These are phyloP conservation scores for Colletotrichum sp. DNA, from an alignment of 2,329 filamentous ascomycete genomes.

Conservation along the genomic window DNA sequence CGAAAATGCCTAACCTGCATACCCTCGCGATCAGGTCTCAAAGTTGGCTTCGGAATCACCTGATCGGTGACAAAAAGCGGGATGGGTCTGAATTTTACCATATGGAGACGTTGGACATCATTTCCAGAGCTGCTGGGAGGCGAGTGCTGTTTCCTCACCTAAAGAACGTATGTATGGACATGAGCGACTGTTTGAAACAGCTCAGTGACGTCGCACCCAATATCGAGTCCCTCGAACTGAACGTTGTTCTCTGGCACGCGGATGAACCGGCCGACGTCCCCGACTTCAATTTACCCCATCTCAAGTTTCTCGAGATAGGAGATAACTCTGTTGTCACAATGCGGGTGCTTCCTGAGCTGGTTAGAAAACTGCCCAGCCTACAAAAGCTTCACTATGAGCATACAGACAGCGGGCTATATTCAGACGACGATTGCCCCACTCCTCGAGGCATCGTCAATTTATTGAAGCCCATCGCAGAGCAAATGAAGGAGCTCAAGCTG, in stretches of 20 bases:
- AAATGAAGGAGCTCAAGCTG: not conserved
- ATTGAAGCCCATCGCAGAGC: not conserved
- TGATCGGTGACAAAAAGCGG: too few species aligned
- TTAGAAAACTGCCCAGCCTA: not conserved
- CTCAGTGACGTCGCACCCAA: not conserved
- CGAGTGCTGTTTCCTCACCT: not conserved
- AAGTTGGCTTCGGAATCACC: too few species aligned
- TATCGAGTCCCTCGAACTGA: not conserved
- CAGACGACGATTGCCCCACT: not conserved
- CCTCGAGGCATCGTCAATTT: not conserved
- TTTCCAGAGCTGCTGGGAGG: not conserved
- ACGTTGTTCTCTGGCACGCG: accelerated
- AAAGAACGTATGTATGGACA: not conserved
- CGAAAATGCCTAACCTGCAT: not conserved
- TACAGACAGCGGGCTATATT: not conserved
- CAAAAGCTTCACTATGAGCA: not conserved
- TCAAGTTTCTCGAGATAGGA: not conserved
- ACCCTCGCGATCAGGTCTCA: not conserved
- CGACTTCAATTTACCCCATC: not conserved
- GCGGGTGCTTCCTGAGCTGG: not conserved
- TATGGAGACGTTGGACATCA: not conserved
- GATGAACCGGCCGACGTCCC: not conserved
- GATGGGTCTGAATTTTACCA: not conserved
- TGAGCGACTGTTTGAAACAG: accelerated
- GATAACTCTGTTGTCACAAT: not conserved